Evolutionary conservation across 2,329 filamentous ascomycete genomes (phyloP), one percentile per base, ranked within the genome.

Genomic region (Thelonectria discophora): DNA sequence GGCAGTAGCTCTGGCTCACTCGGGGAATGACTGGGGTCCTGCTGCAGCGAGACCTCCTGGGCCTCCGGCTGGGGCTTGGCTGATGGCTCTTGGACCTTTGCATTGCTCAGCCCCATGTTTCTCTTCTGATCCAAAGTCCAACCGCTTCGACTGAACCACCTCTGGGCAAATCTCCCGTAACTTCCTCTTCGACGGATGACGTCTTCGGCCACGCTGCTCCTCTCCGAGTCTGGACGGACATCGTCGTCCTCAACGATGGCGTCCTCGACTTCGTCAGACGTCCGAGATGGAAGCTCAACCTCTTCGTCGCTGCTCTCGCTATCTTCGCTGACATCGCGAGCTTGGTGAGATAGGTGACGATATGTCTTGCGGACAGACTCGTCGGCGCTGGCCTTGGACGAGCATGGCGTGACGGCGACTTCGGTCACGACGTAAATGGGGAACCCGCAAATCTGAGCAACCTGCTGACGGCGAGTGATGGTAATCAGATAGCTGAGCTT

Each of bases 351-450:
- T 17, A 86, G 70, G 18, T 81, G 77, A 8, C 68, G 67, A 1
- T 80, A 77, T 0, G 91, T 91, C 58, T 86, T 84, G 3, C 79
- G 77, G 60, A 98, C 90, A 9, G 92, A 90, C 27, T 85, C 84
- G 63, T 87, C 83, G 5, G 94, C 94, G 45, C 96, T 92, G 42
- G 78, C 75, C 70, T 90, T 89, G 6, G 91, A 94, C 2, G 89
- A 86, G 55, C 95, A 88, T 1, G 95, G 95, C 6, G 97, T 97
- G n/a, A 98, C 81, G 7, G 93, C 90, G 32, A 98, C 91, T 69
- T 96, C 92, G 45, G 91, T 95, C 62, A 97, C 87, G 40, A 93
- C 89, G 76, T 96, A 99, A 57, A 98, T 82, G 0, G 94, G 90
- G 57, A 86, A 89, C 6, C 92, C 93, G 66, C 89, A 88, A 51